phyloP scores from a whole-genome alignment of 2,329 filamentous ascomycete species.

The Dothistroma pini region DNA sequence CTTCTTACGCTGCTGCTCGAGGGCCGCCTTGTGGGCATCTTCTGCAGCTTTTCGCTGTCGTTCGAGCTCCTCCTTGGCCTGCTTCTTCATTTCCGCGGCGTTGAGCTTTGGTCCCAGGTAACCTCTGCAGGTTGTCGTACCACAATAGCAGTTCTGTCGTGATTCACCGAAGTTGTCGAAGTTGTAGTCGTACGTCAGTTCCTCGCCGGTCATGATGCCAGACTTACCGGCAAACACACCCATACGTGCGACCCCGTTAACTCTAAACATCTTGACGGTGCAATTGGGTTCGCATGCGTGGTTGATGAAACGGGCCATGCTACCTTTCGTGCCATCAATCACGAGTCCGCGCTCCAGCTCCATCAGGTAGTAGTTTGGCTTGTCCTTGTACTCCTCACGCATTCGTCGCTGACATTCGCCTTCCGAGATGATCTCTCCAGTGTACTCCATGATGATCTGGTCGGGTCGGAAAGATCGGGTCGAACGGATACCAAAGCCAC shows the following conservation, averaged over 20 bases:
- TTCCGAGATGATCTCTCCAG: slow-evolving; percentile 94
- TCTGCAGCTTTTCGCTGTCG: slow-evolving; percentile 25
- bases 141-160: slow-evolving; percentile 59
- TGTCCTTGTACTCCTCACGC: slow-evolving; percentile 90
- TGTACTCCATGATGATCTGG: slow-evolving; percentile 98
- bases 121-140: slow-evolving; percentile 58
- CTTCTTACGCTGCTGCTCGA: slow-evolving; percentile 32
- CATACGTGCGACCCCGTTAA: slow-evolving; percentile 90
- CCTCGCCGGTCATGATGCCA: slow-evolving; percentile 90
- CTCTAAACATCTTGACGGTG: slow-evolving; percentile 79
- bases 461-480: slow-evolving; percentile 82
- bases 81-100: slow-evolving; percentile 30
- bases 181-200: slow-evolving; percentile 90
- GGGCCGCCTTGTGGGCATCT: slow-evolving; percentile 27
- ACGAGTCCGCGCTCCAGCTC: slow-evolving; percentile 98
- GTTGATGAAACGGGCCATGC: slow-evolving; percentile 96
- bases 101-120: slow-evolving; percentile 45
- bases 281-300: slow-evolving; percentile 97
- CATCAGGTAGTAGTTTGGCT: slow-evolving; percentile 99
- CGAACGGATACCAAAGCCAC: slow-evolving; percentile 86
- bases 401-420: slow-evolving; percentile 90
- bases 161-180: slow-evolving; percentile 50
- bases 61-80: slow-evolving; percentile 28
- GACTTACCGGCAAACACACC: slow-evolving; percentile 88
- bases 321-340: slow-evolving; percentile 93